Evolutionary conservation across 1,284 basidiomycete genomes (phyloP), one percentile per base, ranked within the genome.

Genomic region (Wolfiporia cocos): DNA sequence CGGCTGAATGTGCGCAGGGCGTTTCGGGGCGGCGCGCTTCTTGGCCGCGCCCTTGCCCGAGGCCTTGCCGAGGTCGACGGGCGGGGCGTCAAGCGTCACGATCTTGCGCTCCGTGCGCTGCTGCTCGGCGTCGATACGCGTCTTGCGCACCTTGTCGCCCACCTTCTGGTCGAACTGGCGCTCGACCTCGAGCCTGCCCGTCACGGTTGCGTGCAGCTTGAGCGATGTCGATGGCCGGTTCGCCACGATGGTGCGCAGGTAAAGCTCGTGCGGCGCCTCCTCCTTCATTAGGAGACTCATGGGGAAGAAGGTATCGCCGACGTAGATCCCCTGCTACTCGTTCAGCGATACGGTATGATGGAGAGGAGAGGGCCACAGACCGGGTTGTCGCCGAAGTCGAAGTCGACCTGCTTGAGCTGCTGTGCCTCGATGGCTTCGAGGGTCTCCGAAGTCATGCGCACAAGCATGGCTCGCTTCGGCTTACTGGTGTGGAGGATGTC

Each of bases 381-480:
- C 29, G 78, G 73, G 37, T 55, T 67, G 24, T 73, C 65, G 15
- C 73, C 74, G 54, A 86, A 81, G 49, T 79, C 69, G 46, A 86
- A 71, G 31, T 78, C 65, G 54, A 86, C 57, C 20, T 57, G 59
- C n/a, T n/a, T n/a, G n/a, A n/a, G n/a, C 1, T 74, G 69, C 19
- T 71, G 61, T 26, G 62, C 64, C 37, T 79, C 71, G 29, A 87
- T 71, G 0, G 80, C 78, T 35, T 83, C 76, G 44, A 86, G 67
- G 0, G 78, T 76, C 57, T 84, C 81, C 32, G 72, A 67, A 1
- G 84, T 76, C 72, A 87, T 71, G 40, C 81, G 76, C 24, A 87
- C 71, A 41, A 87, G 64, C 74, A 86, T 81, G 33, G 83, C 85
- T 20, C 73, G 69, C 65, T 85, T 86, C 10, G 77, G 76, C 42